A percentile compares a stretch with the other conserved stretches of the same genome.
Evolutionary conservation across 768 basidiomycete species (phyloP).

Genomic region (Coprinopsis strossmayeri): DNA sequence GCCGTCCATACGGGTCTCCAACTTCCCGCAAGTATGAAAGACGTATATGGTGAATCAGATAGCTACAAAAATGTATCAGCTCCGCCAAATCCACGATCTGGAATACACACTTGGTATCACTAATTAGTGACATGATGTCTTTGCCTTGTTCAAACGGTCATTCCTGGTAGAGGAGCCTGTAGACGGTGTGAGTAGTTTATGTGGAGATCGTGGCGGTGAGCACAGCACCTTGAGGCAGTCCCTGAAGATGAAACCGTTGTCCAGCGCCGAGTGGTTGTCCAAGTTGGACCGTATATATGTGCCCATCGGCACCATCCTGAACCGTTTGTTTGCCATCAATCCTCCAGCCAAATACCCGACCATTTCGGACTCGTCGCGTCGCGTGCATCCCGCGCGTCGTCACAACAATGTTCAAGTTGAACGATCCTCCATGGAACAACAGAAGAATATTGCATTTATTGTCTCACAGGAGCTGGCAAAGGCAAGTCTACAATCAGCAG

Average conservation of each 20-base stretch:
- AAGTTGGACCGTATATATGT: too few relatives aligned
- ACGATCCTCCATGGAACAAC: background rate
- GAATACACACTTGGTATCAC: constrained; percentile 5
- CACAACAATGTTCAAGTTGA: background rate
- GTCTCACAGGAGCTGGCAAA: constrained; percentile 54
- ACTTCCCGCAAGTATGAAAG: constrained; percentile 84
- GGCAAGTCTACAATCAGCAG: constrained; percentile 21
- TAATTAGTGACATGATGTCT: constrained; percentile 5
- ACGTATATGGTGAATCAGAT: constrained; percentile 79
- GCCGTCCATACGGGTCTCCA: constrained; percentile 78
- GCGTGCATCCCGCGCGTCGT: too few relatives aligned
- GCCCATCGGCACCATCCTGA: too few relatives aligned
- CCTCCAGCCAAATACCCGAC: too few relatives aligned
- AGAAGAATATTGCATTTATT: constrained; percentile 35
- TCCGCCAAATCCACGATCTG: background rate
- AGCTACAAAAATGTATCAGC: constrained; percentile 25
- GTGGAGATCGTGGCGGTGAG: too few relatives aligned
- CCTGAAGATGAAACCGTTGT: too few relatives aligned
- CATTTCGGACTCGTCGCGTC: too few relatives aligned
- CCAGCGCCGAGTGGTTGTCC: too few relatives aligned
- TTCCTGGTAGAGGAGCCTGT: too few relatives aligned
- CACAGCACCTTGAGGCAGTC: too few relatives aligned
- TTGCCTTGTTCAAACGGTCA: background rate
- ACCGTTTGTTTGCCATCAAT: too few relatives aligned
- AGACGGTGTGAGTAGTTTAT: too few relatives aligned